These are phyloP conservation scores for Novakomyces olei DNA, from an alignment of 805 yeast genomes.

Conservation along the genomic window DNA sequence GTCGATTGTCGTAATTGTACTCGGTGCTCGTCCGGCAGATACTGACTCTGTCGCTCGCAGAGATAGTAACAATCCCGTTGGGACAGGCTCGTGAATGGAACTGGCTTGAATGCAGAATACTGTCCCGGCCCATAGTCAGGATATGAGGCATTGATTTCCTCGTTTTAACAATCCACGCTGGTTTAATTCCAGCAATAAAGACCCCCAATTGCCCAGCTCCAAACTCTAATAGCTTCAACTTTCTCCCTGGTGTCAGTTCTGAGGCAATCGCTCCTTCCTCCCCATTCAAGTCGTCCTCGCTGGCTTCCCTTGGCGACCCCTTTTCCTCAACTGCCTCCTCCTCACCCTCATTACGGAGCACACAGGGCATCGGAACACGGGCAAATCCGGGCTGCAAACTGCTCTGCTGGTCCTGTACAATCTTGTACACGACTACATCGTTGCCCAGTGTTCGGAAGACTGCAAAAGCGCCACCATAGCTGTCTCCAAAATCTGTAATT, in stretches of 20 bases:
- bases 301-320: too few relatives aligned
- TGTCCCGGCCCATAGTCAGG: slow-evolving; percentile 27
- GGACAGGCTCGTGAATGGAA: slow-evolving; percentile 19
- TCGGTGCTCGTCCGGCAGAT: slow-evolving; percentile 20
- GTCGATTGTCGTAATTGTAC: slow-evolving; percentile 32
- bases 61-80: too few relatives aligned
- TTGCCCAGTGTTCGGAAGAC: background rate
- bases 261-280: too few relatives aligned
- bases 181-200: slow-evolving; percentile 46
- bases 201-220: slow-evolving; percentile 37
- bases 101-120: background rate
- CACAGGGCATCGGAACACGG: background rate
- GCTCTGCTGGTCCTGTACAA: background rate
- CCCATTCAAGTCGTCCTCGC: too few relatives aligned
- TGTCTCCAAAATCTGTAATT: slow-evolving; percentile 2
- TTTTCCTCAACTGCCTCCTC: background rate
- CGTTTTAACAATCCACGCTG: slow-evolving; percentile 46
- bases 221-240: slow-evolving; percentile 21
- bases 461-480: too few relatives aligned
- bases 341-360: background rate
- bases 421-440: slow-evolving; percentile 3
- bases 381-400: background rate
- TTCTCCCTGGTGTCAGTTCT: too few relatives aligned
- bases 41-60: slow-evolving; percentile 7
- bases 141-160: slow-evolving; percentile 41